Evolutionary conservation across 208 protist genomes (phyloP).

Genomic region (Crithidia thermophila): DNA sequence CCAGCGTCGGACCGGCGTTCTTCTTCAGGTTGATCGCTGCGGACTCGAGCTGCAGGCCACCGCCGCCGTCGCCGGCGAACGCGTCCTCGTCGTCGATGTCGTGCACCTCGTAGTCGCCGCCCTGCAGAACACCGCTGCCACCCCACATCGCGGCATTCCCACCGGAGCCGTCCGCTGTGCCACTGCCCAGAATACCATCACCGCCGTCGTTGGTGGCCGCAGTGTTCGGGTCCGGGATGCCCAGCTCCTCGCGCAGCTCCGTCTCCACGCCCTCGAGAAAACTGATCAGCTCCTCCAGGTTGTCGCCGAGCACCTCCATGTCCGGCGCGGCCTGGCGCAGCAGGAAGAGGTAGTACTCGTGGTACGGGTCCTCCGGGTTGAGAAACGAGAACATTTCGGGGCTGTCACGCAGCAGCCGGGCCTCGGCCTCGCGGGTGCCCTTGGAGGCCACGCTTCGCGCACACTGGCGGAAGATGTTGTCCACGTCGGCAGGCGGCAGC

Average conservation of each 20-base stretch:
- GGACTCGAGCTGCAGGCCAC: slow-evolving; percentile 80
- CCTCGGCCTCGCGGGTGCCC: slow-evolving; percentile 71
- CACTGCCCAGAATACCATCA: slow-evolving; percentile 30
- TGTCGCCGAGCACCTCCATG: slow-evolving; percentile 84
- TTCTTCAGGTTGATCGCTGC: slow-evolving; percentile 54
- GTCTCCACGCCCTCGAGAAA: slow-evolving; percentile 72
- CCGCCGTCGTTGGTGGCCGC: slow-evolving; percentile 1
- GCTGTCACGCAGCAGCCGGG: slow-evolving; percentile 70
- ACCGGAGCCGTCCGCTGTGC: slow-evolving; percentile 10
- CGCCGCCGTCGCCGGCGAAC: slow-evolving; percentile 27
- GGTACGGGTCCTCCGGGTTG: slow-evolving; percentile 82
- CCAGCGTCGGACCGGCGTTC: slow-evolving; percentile 30
- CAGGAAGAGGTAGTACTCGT: slow-evolving; percentile 89
- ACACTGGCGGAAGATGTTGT: slow-evolving; percentile 64
- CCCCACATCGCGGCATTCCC: slow-evolving; percentile 14
- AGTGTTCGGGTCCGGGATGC: slow-evolving; percentile 22
- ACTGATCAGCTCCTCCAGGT: slow-evolving; percentile 77
- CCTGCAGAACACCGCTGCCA: not conserved
- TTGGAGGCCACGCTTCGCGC: slow-evolving; percentile 65
- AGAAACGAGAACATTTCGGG: slow-evolving; percentile 82
- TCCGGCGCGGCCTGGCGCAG: slow-evolving; percentile 73
- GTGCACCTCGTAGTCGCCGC: slow-evolving; percentile 16
- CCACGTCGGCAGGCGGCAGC: slow-evolving; percentile 63
- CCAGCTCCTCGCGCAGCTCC: slow-evolving; percentile 67
- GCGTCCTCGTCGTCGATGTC: slow-evolving; percentile 42